Conservation (phyloP, 495 filamentous ascomycete species). For the Elasticomyces elasticus region DNA sequence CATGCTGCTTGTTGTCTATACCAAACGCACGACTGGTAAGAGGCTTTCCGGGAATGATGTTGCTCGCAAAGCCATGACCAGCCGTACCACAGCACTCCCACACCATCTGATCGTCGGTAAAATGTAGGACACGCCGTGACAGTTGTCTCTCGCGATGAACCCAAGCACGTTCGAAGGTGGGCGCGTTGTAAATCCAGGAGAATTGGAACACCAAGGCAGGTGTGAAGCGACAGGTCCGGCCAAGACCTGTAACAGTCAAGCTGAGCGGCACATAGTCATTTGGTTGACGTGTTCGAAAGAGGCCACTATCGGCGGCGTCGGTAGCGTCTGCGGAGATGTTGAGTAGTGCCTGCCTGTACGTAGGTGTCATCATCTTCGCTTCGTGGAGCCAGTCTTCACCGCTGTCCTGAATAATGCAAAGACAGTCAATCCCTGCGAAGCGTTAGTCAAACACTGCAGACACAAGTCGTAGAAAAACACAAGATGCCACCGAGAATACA, state of each 20-base stretch:
- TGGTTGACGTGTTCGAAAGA: not conserved
- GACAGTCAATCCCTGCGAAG: slow-evolving; percentile 10
- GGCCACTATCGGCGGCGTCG: not conserved
- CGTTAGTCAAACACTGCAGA: too few relatives aligned
- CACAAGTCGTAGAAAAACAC: too few relatives aligned
- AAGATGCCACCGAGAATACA: too few relatives aligned
- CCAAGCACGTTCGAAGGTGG: not conserved
- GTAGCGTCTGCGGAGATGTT: not conserved
- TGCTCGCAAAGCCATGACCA: not conserved
- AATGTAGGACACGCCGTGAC: not conserved
- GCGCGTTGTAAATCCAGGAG: not conserved
- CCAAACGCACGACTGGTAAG: not conserved
- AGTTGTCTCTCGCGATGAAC: not conserved
- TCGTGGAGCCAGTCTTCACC: slow-evolving; percentile 1
- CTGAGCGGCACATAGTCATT: not conserved
- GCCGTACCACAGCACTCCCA: not conserved
- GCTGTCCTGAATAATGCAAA: slow-evolving; percentile 8
- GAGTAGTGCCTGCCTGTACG: not conserved
- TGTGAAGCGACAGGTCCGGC: not conserved
- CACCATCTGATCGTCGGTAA: not conserved
- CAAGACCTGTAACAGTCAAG: not conserved
- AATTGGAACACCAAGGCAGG: not conserved
- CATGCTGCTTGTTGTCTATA: not conserved
- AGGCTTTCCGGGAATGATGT: not conserved
- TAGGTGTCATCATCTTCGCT: not conserved